phyloP scores from a whole-genome alignment of 2,329 filamentous ascomycete genomes.

The Verticillium tricorpus region DNA sequence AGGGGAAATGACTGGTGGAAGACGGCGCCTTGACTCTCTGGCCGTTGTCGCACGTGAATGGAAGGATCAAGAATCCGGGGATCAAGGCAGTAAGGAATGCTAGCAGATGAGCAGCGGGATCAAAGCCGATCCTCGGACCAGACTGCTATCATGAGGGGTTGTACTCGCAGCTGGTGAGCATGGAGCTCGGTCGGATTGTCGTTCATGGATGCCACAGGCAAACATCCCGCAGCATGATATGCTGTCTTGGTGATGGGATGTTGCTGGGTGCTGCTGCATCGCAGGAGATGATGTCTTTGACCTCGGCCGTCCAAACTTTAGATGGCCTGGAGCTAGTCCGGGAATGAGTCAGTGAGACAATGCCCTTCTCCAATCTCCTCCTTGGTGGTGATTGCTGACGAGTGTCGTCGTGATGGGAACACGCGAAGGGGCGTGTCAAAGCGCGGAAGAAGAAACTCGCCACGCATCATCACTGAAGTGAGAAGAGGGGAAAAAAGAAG shows the following conservation, averaged over 20 bases:
- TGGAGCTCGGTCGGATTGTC: neutral
- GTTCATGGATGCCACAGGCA: neutral
- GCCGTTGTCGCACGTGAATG: neutral
- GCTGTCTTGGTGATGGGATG: neutral
- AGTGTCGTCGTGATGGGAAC: neutral
- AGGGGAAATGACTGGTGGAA: neutral
- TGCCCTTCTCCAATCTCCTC: neutral
- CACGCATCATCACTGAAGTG: neutral
- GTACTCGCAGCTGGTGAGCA: neutral
- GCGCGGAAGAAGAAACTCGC: neutral
- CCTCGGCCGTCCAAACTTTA: neutral
- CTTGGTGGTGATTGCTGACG: neutral
- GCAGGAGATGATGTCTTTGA: neutral
- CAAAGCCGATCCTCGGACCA: neutral
- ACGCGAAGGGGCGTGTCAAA: neutral
- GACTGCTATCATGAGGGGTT: neutral
- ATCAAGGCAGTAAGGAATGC: neutral
- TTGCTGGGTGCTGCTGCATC: neutral
- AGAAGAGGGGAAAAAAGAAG: too few relatives aligned
- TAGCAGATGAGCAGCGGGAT: neutral
- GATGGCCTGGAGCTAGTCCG: neutral
- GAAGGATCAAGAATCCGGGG: neutral
- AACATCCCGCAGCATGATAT: neutral
- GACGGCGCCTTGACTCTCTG: neutral
- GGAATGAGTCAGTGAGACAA: neutral